Evolutionary conservation across 768 basidiomycete species (phyloP).

Genomic region (Termitomyces sp.): DNA sequence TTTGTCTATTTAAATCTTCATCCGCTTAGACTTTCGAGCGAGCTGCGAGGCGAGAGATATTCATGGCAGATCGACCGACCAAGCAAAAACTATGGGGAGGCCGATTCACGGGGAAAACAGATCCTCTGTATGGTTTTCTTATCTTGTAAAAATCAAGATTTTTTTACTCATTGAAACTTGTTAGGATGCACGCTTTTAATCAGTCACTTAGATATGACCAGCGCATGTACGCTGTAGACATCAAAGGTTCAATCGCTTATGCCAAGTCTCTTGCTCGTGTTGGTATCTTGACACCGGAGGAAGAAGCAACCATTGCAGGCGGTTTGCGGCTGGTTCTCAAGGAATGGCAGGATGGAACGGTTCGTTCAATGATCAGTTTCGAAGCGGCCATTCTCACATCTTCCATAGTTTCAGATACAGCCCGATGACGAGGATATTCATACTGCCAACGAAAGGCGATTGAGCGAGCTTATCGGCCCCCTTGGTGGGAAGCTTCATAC

Average conservation of each 20-base stretch:
- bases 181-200: slow-evolving; percentile 96
- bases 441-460: slow-evolving; percentile 93
- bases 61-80: slow-evolving; percentile 34
- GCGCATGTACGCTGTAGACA: slow-evolving; percentile 89
- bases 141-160: neutral
- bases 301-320: slow-evolving; percentile 63
- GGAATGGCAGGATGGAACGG: slow-evolving; percentile 82
- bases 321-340: slow-evolving; percentile 71
- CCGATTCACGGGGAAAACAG: slow-evolving; percentile 82
- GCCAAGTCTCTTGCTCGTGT: slow-evolving; percentile 79
- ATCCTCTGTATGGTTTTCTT: slow-evolving; percentile 60
- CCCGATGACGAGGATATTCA: slow-evolving; percentile 99
- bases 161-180: slow-evolving; percentile 5
- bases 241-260: slow-evolving; percentile 93
- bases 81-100: slow-evolving; percentile 85
- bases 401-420: slow-evolving; percentile 60
- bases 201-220: slow-evolving; percentile 94
- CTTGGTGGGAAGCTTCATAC: slow-evolving; percentile 96
- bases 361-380: slow-evolving; percentile 27
- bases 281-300: slow-evolving; percentile 75
- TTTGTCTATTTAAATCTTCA: neutral
- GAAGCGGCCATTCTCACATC: neutral
- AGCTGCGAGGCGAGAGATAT: neutral
- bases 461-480: slow-evolving; percentile 89
- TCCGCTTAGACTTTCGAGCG: too few relatives aligned